Evolutionary conservation across 2,329 filamentous ascomycete genomes (phyloP), one percentile per base, ranked within the genome.

Genomic region (Tolypocladium paradoxum): DNA sequence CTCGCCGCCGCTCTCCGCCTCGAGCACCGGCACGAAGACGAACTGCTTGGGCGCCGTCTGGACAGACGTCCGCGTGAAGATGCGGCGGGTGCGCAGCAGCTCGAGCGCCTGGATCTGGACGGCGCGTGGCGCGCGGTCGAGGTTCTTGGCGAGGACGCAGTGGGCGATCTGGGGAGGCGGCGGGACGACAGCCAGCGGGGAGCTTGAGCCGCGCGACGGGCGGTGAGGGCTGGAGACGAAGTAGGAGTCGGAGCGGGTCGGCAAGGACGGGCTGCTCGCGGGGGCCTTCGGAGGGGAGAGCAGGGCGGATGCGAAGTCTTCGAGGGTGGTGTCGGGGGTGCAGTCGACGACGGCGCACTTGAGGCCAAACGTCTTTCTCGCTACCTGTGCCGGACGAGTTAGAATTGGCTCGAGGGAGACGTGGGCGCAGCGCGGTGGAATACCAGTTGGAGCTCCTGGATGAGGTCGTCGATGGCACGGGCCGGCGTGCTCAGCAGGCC

Each of bases 31-130:
- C 33, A 96, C 73, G 57, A 96, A 84, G 29, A 96, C 73, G 64
- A 96, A 95, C 31, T 82, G 79, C 63, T 83, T 85, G 0, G 90
- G 90, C 0, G 87, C 85, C 37, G 78, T 75, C 61, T 95, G 83
- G 46, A 90, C 81, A 22, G 84, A 82, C 2, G 83, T 88, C 56
- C 84, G 82, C 3, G 87, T 90, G 63, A 87, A 87, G 62, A 95
- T 83, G 56, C 88, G 83, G 55, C 82, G 84, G 0, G 85, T 88
- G 51, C 88, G 85, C 53, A 97, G 82, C 11, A 97, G 81, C 78
- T 95, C 75, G 29, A 83, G 70, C 2, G 73, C 86, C 67, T 96
- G 90, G 46, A 93, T 84, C 70, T 99, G 93, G 12, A 97, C 83
- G 52, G 82, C 79, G 36, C 82, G 76, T n/a, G 80, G 78, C 0